These are phyloP conservation scores for Clathrospora elynae DNA, from an alignment of 2,329 filamentous ascomycete genomes.

Conservation along the genomic window DNA sequence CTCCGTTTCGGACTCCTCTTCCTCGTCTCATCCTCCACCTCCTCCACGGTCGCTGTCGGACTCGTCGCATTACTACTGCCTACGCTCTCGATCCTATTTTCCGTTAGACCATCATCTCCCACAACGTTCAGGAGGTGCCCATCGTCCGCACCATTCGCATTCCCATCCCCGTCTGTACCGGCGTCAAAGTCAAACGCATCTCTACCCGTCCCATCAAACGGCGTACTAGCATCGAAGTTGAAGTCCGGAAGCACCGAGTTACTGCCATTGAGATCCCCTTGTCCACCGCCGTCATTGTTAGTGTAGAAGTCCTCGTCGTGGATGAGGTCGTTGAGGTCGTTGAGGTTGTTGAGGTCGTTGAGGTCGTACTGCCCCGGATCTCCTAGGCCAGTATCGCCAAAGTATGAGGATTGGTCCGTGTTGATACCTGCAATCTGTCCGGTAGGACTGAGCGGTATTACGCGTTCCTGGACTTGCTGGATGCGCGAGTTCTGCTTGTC, in stretches of 20 bases:
- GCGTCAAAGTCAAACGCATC: constrained; percentile 15
- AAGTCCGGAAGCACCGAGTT: constrained; percentile 30
- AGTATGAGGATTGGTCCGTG: constrained; percentile 35
- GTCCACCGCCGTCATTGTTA: background rate
- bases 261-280: constrained; percentile 6
- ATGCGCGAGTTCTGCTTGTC: constrained; percentile 78
- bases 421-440: constrained; percentile 74
- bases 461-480: constrained; percentile 71
- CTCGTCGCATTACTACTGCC: constrained; percentile 47
- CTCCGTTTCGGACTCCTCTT: constrained; percentile 39
- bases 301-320: constrained; percentile 62
- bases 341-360: no score
- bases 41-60: constrained; percentile 46
- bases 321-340: constrained; percentile 64
- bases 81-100: constrained; percentile 49
- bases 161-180: background rate
- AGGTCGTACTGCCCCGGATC: constrained; percentile 51
- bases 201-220: constrained; percentile 11
- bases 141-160: background rate
- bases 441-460: constrained; percentile 80
- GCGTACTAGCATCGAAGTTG: constrained; percentile 27
- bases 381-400: constrained; percentile 44
- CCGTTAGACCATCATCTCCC: background rate
- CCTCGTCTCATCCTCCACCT: constrained; percentile 43
- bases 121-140: no score